Conservation (phyloP, 1,284 basidiomycete genomes). For the Ustilago crameri region DNA sequence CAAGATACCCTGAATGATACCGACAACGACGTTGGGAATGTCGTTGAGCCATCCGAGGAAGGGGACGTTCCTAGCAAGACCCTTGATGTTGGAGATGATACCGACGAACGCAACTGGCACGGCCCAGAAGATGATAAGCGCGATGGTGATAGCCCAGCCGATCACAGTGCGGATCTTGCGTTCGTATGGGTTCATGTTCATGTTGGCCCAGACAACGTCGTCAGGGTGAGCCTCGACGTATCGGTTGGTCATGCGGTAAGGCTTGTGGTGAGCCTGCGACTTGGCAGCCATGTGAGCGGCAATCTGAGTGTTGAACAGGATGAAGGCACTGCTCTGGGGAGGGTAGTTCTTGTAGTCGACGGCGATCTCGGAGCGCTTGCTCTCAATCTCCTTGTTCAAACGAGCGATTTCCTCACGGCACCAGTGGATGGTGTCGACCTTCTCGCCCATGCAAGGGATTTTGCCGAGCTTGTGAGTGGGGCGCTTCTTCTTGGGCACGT, state of each 20-base stretch:
- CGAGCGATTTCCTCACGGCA: constrained; percentile 74
- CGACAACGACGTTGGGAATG: constrained; percentile 72
- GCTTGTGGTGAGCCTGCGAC: constrained; percentile 55
- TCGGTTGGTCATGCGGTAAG: constrained; percentile 60
- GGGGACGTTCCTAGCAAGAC: constrained; percentile 75
- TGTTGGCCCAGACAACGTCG: constrained; percentile 91
- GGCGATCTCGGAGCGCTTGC: constrained; percentile 76
- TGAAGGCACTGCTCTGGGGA: constrained; percentile 75
- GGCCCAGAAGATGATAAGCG: constrained; percentile 76
- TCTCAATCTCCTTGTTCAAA: constrained; percentile 72
- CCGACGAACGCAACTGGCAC: constrained; percentile 78
- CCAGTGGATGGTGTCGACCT: constrained; percentile 88
- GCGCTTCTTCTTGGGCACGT: constrained; percentile 69
- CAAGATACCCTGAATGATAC: constrained; percentile 82
- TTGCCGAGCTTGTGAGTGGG: constrained; percentile 81
- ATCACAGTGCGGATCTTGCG: constrained; percentile 73
- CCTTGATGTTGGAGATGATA: constrained; percentile 81
- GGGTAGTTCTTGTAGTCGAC: constrained; percentile 72
- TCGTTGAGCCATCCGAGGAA: constrained; percentile 87
- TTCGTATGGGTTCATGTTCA: constrained; percentile 89
- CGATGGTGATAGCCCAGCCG: constrained; percentile 73
- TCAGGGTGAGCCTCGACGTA: constrained; percentile 61
- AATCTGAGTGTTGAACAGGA: constrained; percentile 92
- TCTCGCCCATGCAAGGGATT: constrained; percentile 76
- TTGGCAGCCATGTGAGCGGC: constrained; percentile 70